A percentile compares a stretch with the other conserved stretches of the same genome.
Conservation (phyloP, 176 grass and related monocot species). For the Ananas comosus region DNA sequence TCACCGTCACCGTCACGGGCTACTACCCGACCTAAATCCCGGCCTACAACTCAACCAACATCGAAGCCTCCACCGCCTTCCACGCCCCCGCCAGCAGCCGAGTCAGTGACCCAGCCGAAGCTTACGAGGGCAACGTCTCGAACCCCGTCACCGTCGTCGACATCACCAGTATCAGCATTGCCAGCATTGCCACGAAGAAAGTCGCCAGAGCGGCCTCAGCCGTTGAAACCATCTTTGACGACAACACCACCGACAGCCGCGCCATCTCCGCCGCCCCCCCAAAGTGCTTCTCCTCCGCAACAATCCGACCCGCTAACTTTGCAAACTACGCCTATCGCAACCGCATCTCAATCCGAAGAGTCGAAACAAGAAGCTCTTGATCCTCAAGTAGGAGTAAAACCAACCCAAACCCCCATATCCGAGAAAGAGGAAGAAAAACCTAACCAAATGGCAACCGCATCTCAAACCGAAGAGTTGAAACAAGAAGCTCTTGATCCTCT, state of each 20-base stretch:
- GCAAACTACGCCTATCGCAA: background rate
- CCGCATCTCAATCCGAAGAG: slow-evolving; percentile 12
- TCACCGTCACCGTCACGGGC: background rate
- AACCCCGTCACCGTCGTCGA: background rate
- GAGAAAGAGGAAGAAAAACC: background rate
- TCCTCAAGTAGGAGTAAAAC: background rate
- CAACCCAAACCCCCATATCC: background rate
- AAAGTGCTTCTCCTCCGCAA: background rate
- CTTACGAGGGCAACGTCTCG: background rate
- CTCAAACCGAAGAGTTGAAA: background rate
- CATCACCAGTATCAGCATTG: background rate
- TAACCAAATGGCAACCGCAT: background rate
- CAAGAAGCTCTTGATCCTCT: slow-evolving; percentile 18
- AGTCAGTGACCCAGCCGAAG: slow-evolving; percentile 7
- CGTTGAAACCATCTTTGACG: background rate
- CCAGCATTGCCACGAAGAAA: slow-evolving; percentile 24
- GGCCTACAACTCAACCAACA: background rate
- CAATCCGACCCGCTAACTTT: background rate
- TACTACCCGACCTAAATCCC: slow-evolving; percentile 4
- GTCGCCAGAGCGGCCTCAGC: background rate
- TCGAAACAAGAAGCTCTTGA: background rate
- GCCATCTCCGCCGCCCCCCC: background rate
- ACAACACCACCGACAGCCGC: background rate
- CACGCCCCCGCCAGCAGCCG: background rate
- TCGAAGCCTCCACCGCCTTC: slow-evolving; percentile 2